phyloP scores from a whole-genome alignment of 2,329 filamentous ascomycete species.

The Neofusicoccum umdonicola region DNA sequence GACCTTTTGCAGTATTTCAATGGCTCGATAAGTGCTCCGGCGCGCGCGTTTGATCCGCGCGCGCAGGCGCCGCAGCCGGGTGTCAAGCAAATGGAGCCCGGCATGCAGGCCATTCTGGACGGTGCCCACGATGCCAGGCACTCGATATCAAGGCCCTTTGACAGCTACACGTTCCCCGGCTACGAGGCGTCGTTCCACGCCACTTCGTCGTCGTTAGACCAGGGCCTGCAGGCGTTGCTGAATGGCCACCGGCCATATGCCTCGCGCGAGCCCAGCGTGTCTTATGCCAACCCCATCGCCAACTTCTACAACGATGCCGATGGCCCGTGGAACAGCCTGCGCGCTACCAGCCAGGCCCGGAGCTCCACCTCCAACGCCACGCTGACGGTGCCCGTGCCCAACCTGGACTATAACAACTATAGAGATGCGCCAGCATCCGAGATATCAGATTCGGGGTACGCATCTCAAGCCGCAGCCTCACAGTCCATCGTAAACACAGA shows the following conservation, averaged over 20 bases:
- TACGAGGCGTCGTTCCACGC: slow-evolving; percentile 4
- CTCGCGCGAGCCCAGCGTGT: neutral
- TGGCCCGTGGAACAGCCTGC: slow-evolving; percentile 13
- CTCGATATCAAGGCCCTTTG: neutral
- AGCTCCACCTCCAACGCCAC: neutral
- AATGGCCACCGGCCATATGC: neutral
- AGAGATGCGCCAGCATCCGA: slow-evolving; percentile 26
- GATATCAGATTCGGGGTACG: slow-evolving; percentile 35
- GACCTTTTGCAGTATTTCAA: slow-evolving; percentile 7
- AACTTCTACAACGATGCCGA: slow-evolving; percentile 13
- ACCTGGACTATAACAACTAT: slow-evolving; percentile 22
- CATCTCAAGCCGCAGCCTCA: slow-evolving; percentile 23
- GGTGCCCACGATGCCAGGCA: neutral
- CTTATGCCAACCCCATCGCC: slow-evolving; percentile 11
- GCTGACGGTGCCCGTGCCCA: neutral
- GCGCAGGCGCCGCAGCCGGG: neutral
- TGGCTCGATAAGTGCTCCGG: neutral
- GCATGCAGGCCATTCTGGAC: neutral
- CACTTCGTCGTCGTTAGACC: neutral
- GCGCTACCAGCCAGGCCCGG: slow-evolving; percentile 5
- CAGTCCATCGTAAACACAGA: slow-evolving; percentile 34
- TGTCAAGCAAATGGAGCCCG: neutral
- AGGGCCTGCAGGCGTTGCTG: neutral
- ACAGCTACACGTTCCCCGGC: neutral
- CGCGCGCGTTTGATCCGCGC: neutral